Conservation (phyloP, 768 basidiomycete species). For the Leucocoprinus birnbaumii region DNA sequence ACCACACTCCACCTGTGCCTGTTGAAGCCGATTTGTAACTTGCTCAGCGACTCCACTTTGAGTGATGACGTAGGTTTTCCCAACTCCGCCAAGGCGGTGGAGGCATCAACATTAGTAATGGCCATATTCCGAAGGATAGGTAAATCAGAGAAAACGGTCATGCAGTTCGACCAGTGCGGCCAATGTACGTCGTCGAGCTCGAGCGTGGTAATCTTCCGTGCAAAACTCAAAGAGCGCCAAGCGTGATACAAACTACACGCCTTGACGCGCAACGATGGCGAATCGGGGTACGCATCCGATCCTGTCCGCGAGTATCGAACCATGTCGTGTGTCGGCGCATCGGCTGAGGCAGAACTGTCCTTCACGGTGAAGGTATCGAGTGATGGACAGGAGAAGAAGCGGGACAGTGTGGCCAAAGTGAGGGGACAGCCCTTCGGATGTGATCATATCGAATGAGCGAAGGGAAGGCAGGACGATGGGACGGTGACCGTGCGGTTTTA, state of each 20-base stretch:
- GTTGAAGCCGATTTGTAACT: constrained; percentile 20
- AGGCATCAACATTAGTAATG: constrained; percentile 20
- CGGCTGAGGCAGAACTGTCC: constrained; percentile 16
- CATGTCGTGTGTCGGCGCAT: constrained; percentile 16
- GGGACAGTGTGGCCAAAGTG: constrained; percentile 20
- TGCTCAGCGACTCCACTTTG: constrained; percentile 20
- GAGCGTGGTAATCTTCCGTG: constrained; percentile 20
- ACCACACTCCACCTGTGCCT: not conserved
- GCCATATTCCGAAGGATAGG: constrained; percentile 21
- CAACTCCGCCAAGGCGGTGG: constrained; percentile 14
- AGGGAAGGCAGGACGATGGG: constrained; percentile 25
- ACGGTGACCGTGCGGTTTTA: constrained; percentile 12
- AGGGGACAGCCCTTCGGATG: constrained; percentile 29
- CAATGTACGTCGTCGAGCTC: constrained; percentile 21
- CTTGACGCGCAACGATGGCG: constrained; percentile 17
- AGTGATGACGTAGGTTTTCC: constrained; percentile 12
- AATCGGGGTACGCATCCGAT: constrained; percentile 6
- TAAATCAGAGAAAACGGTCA: constrained; percentile 19
- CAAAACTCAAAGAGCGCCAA: constrained; percentile 15
- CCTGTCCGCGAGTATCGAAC: constrained; percentile 19
- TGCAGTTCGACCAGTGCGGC: constrained; percentile 16
- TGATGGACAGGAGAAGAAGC: constrained; percentile 23
- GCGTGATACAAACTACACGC: constrained; percentile 20
- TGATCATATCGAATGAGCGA: constrained; percentile 21
- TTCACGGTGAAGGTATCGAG: constrained; percentile 21